Evolutionary conservation across 176 grass and related monocot genomes (phyloP), one percentile per base, ranked within the genome.

Genomic region (Carex cristatella): DNA sequence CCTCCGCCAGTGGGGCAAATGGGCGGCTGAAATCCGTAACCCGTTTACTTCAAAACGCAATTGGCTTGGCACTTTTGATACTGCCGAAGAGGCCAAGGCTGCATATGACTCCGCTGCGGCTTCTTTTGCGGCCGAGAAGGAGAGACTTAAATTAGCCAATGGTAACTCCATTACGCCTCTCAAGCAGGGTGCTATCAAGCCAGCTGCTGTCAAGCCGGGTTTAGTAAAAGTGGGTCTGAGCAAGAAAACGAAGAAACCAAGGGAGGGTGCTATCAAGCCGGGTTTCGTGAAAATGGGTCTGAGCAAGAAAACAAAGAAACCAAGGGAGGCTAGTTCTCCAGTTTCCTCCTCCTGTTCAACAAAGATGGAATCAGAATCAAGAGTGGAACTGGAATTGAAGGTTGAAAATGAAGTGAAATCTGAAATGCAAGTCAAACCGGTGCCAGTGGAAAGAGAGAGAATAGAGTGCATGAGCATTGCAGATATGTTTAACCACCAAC

Each of bases 21-120:
- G 94, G 94, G 94, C 94, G 2, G 90, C 94, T 0, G 94, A 97
- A 89, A 97, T 97, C 84, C 94, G 94, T 81, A 92, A 97, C 89
- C 92, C 92, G 0, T 92, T 92, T 83, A 87, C 85, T 33, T 87
- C 92, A 64, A 85, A 87, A 40, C 94, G 94, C 69, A 78, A 89
- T 68, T 97, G 94, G 94, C 92, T 97, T 7, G 94, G 94, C 90
- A 97, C 94, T 85, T 97, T 92, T 37, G 92, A 92, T 46, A 94
- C 87, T 0, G 92, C 94, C 0, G 89, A 89, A 4, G 31, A 78
- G 35, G 94, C 94, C 59, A 92, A 90, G 0, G 81, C 90, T 0
- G 94, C 94, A 16, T 97, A 97, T 59, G 85, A 89, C 2, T 79
- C 89, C 0, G 88, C 92, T 30, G 91, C 92, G 53, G 48, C 86